phyloP scores from a whole-genome alignment of 331 rosid species.

The Saraca asoca region DNA sequence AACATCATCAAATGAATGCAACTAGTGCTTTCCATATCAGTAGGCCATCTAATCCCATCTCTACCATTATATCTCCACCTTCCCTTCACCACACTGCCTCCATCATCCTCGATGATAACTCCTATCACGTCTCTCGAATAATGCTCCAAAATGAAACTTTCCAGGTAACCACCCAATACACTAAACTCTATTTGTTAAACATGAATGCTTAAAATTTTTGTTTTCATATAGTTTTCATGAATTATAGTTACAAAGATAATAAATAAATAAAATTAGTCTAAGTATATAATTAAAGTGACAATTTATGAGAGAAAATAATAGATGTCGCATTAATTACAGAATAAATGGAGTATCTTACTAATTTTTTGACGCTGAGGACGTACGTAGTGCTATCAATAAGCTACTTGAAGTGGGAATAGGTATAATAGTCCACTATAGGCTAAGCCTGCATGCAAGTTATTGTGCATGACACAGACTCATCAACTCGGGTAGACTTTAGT shows the following conservation, averaged over 20 bases:
- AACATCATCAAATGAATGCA: constrained; percentile 49
- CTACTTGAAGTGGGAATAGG: too few relatives aligned
- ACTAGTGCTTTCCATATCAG: constrained; percentile 65
- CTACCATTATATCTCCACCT: constrained; percentile 74
- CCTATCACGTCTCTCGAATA: constrained; percentile 65
- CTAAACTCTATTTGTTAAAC: constrained; percentile 2
- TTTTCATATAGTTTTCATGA: neutral
- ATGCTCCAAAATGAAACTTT: constrained; percentile 76
- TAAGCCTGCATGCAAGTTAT: constrained; percentile 30
- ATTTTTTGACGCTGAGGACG: too few relatives aligned
- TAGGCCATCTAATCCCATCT: constrained; percentile 73
- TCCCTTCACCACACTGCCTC: constrained; percentile 75
- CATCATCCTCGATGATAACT: constrained; percentile 71
- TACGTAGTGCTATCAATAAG: too few relatives aligned
- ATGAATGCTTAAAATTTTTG: too few relatives aligned
- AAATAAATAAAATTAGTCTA: too few relatives aligned
- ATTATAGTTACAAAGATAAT: too few relatives aligned
- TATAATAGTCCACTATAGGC: neutral
- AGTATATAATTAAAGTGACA: too few relatives aligned
- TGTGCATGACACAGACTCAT: constrained; percentile 27
- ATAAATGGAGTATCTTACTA: too few relatives aligned
- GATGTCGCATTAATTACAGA: too few relatives aligned
- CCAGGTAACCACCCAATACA: constrained; percentile 50
- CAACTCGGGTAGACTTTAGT: constrained; percentile 19
- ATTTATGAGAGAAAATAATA: too few relatives aligned